A percentile compares a stretch with the other conserved stretches of the same genome.
Conservation (phyloP, 768 basidiomycete genomes). For the Ramaria sp. region DNA sequence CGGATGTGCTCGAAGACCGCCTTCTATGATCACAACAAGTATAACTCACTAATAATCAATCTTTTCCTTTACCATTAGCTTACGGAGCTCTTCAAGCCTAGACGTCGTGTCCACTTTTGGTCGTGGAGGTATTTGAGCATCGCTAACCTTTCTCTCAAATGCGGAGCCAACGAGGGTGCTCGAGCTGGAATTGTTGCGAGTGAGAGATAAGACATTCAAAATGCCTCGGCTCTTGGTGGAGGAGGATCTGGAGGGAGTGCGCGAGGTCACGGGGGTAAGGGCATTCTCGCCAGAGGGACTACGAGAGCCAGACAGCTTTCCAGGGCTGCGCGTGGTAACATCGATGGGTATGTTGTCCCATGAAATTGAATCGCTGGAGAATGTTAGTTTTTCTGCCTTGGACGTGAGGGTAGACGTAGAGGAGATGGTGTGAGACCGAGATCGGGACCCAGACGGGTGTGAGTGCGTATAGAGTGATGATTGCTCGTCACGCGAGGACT, state of each 20-base stretch:
- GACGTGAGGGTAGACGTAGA: constrained; percentile 27
- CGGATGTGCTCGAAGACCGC: background rate
- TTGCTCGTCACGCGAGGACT: background rate
- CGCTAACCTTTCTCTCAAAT: constrained; percentile 56
- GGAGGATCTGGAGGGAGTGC: background rate
- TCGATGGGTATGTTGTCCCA: constrained; percentile 15
- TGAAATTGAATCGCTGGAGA: constrained; percentile 21
- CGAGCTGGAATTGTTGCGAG: constrained; percentile 48
- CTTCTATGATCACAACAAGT: background rate
- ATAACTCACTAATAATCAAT: constrained; percentile 66
- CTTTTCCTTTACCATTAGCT: constrained; percentile 53
- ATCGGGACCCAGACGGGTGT: constrained; percentile 3
- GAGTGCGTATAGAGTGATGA: background rate
- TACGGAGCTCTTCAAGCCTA: constrained; percentile 50
- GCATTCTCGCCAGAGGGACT: background rate
- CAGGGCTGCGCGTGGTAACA: background rate
- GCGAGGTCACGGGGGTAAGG: background rate
- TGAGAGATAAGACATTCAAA: constrained; percentile 2
- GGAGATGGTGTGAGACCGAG: constrained; percentile 15
- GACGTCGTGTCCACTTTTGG: constrained; percentile 44
- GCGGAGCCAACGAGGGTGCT: constrained; percentile 71
- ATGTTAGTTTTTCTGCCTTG: constrained; percentile 20
- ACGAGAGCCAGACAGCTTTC: background rate
- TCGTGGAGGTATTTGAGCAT: constrained; percentile 39
- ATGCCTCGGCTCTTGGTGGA: constrained; percentile 7